Base-by-base conservation (phyloP, 805 yeast genomes). In the Lachancea dasiensis region DNA sequence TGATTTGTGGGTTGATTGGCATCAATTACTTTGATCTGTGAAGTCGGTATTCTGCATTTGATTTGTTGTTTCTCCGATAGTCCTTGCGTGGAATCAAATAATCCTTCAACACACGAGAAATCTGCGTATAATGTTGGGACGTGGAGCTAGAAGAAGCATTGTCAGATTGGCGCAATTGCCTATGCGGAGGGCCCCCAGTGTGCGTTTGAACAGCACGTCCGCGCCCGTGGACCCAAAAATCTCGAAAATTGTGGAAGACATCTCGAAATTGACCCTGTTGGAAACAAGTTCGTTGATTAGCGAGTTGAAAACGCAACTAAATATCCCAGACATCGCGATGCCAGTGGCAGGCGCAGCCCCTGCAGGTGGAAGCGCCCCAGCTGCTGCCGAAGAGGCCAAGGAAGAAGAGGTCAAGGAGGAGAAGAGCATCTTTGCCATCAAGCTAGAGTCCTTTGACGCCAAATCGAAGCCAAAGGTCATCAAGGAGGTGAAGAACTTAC, bases 401-500 rank as follows among this genome's bases (percentile, higher is more conserved):
- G 75, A 67, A 30, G 82, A 79, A 56, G 94, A 86, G 54, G 86
- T 70, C 44, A 77, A 72, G 39, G 94, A 87, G 65, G 97, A 87
- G 68, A 83, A 90, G 75, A 85, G 95, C 48, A 85, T 92, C 49
- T 92, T 92, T 70, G 72, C 86, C 57, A 68, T 90, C 61, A 92
- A 90, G 69, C 78, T 90, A 57, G 97, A 90, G 63, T 75, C 90
- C 28, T 89, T 92, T 54, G 98, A 92, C 55, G 77, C 97, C 43
- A 89, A 87, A 69, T 67, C 95, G 41, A 92, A 92, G 73, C 95
- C 99, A 44, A 92, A 92, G 81, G 78, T 92, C 64, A 92, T 92
- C 63, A 92, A 92, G 72, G 98, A 92, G 69, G 95, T 92, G 53
- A 92, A 92, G 72, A 73, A 82, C 45, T 70, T 90, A 58, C 74